Conservation (phyloP, 768 basidiomycete genomes). For the Trametes elegans region DNA sequence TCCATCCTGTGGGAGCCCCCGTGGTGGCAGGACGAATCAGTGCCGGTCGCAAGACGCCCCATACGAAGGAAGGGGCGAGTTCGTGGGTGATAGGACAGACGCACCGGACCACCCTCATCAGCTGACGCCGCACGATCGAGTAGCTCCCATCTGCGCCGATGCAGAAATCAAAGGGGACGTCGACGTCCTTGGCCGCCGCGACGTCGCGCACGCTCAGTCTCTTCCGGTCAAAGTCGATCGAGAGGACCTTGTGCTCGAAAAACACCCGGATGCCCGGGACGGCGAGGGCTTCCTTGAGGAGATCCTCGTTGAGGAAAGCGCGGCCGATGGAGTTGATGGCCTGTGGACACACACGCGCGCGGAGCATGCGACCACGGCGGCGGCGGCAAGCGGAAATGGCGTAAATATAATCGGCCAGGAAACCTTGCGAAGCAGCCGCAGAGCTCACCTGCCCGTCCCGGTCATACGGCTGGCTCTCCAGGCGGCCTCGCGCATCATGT, state of each 20-base stretch:
- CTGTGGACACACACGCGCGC: slow-evolving; percentile 43
- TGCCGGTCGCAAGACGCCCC: slow-evolving; percentile 4
- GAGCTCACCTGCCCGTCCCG: slow-evolving; percentile 75
- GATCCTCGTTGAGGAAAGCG: slow-evolving; percentile 77
- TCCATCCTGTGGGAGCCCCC: slow-evolving; percentile 66
- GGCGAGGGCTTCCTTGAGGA: slow-evolving; percentile 74
- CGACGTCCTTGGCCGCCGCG: slow-evolving; percentile 40
- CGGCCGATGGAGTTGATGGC: slow-evolving; percentile 95
- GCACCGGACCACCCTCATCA: slow-evolving; percentile 94
- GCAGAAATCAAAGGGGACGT: slow-evolving; percentile 70
- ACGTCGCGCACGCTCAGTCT: slow-evolving; percentile 51
- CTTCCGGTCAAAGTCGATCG: slow-evolving; percentile 72
- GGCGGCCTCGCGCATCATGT: slow-evolving; percentile 68
- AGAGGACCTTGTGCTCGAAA: slow-evolving; percentile 80
- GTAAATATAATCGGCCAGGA: slow-evolving; percentile 2
- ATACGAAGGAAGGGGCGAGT: slow-evolving; percentile 8
- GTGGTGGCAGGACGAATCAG: slow-evolving; percentile 6
- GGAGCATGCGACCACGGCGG: background rate
- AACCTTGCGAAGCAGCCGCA: slow-evolving; percentile 15
- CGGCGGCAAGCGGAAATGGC: slow-evolving; percentile 12
- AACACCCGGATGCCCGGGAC: slow-evolving; percentile 61
- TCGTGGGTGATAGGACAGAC: slow-evolving; percentile 33
- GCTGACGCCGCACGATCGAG: slow-evolving; percentile 85
- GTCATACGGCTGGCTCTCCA: slow-evolving; percentile 87
- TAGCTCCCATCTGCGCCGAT: slow-evolving; percentile 95